These are phyloP conservation scores for Huntiella abstrusa DNA, from an alignment of 2,329 filamentous ascomycete genomes.

Conservation along the genomic window DNA sequence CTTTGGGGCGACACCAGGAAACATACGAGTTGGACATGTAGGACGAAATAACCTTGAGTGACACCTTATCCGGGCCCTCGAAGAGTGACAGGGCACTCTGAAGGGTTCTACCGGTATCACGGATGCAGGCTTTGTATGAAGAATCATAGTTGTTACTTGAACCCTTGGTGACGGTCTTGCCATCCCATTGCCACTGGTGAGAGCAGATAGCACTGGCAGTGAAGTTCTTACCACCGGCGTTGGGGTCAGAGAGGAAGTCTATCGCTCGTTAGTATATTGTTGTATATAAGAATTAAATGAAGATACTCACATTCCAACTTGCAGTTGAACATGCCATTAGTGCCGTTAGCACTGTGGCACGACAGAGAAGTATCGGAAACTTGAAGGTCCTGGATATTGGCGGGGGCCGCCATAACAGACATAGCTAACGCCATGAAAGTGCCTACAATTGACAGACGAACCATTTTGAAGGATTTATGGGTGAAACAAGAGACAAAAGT, in stretches of 20 bases:
- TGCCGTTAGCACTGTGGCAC: neutral
- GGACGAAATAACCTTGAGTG: slow-evolving; percentile 5
- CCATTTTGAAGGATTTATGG: neutral
- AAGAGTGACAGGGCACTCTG: slow-evolving; percentile 4
- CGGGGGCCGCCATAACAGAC: slow-evolving; percentile 1
- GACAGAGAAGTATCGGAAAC: slow-evolving; percentile 2
- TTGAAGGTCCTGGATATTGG: slow-evolving; percentile 2
- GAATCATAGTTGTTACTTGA: slow-evolving; percentile 15
- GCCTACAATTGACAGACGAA: neutral
- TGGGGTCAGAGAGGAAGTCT: slow-evolving; percentile 7
- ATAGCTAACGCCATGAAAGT: slow-evolving; percentile 4
- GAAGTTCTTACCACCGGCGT: slow-evolving; percentile 1
- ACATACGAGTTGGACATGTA: slow-evolving; percentile 1
- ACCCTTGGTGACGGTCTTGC: slow-evolving; percentile 12
- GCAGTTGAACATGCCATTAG: slow-evolving; percentile 2
- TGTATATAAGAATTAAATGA: neutral
- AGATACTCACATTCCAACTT: slow-evolving; percentile 7
- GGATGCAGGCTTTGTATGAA: slow-evolving; percentile 11
- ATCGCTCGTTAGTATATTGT: neutral
- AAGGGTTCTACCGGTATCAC: slow-evolving; percentile 1
- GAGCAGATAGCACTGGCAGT: slow-evolving; percentile 10
- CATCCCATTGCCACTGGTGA: slow-evolving; percentile 15
- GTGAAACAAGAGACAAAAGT: neutral
- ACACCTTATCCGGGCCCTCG: neutral
- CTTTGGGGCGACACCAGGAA: neutral